Conservation (phyloP, 2,329 filamentous ascomycete species). For the Coleophoma cylindrospora region DNA sequence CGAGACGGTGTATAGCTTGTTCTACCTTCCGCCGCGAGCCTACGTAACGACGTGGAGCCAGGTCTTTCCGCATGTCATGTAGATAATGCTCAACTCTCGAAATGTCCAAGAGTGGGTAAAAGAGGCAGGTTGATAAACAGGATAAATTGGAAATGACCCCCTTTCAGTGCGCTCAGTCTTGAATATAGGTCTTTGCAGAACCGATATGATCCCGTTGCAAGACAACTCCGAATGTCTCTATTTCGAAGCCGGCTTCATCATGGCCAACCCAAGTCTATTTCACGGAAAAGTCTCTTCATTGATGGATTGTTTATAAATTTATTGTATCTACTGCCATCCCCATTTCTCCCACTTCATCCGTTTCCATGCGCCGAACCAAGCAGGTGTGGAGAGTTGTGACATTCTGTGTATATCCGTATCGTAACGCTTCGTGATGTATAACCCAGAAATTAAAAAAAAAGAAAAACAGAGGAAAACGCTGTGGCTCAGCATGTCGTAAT, state of each 20-base stretch:
- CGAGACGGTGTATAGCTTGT: background rate
- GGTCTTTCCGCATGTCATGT: background rate
- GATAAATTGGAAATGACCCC: no score
- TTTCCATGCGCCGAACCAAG: no score
- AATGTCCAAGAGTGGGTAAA: background rate
- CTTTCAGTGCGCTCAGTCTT: no score
- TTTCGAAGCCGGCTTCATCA: no score
- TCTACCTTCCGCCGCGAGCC: background rate
- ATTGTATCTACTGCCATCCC: background rate
- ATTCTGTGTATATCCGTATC: background rate
- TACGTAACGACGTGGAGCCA: slow-evolving; percentile 1
- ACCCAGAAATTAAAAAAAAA: no score
- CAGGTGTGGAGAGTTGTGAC: background rate
- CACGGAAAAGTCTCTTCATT: background rate
- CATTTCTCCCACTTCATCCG: no score
- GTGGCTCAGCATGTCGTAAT: background rate
- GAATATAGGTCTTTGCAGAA: no score
- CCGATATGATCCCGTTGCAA: background rate
- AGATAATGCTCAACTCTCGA: background rate
- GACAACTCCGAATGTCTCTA: no score
- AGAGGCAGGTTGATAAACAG: no score
- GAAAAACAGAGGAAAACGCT: no score
- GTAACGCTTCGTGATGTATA: no score
- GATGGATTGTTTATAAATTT: background rate
- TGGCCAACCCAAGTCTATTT: background rate